These are phyloP conservation scores for Suillus bovinus DNA, from an alignment of 768 basidiomycete species.

Conservation along the genomic window DNA sequence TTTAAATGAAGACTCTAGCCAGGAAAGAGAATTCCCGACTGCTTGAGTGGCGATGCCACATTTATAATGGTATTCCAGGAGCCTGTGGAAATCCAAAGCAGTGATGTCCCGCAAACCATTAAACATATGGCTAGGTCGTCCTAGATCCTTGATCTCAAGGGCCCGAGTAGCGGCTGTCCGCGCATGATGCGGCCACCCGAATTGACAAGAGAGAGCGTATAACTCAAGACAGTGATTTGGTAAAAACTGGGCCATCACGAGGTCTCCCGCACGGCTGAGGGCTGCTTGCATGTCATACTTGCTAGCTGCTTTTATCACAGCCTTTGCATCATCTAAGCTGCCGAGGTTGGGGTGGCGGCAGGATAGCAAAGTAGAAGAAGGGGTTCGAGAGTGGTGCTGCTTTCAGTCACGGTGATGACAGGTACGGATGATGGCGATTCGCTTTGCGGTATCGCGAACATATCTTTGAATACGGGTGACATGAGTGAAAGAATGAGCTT, in stretches of 20 bases:
- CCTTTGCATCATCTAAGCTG: not conserved
- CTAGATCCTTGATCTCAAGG: not conserved
- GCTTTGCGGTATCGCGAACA: slow-evolving; percentile 43
- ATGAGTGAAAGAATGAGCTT: slow-evolving; percentile 43
- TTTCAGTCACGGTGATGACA: slow-evolving; percentile 19
- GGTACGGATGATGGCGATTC: slow-evolving; percentile 15
- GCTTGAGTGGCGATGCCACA: not conserved
- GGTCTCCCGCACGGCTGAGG: not conserved
- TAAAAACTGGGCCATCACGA: not conserved
- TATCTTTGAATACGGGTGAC: slow-evolving; percentile 50
- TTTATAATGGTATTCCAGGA: not conserved
- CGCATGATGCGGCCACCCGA: not conserved
- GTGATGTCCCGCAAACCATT: not conserved
- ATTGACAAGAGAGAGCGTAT: not conserved
- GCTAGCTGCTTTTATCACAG: not conserved
- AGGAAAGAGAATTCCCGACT: not conserved
- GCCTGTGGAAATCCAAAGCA: not conserved
- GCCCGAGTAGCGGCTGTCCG: not conserved
- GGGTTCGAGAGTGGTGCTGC: slow-evolving; percentile 18
- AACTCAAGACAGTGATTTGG: not conserved
- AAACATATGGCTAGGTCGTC: not conserved
- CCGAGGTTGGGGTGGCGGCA: not conserved
- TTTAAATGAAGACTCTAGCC: not conserved
- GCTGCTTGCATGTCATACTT: not conserved
- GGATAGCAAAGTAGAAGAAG: slow-evolving; percentile 46